A percentile compares a stretch with the other conserved stretches of the same genome.
Evolutionary conservation across 225 moss, liverwort and hornwort species (phyloP).

Genomic region (Lunularia cruciata): DNA sequence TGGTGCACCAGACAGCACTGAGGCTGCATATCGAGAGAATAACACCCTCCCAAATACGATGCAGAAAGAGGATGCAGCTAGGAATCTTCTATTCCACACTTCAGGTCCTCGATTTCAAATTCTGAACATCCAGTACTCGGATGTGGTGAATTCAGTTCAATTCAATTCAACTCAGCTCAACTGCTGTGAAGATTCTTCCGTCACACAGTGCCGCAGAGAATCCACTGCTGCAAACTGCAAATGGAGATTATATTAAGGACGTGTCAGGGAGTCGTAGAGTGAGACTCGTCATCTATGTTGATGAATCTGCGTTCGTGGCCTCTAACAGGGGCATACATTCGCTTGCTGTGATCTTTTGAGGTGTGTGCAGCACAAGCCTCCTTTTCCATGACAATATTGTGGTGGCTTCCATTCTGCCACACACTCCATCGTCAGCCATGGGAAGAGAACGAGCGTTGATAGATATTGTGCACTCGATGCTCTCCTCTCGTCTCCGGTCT

Average conservation of each 20-base stretch:
- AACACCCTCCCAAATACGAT: neutral
- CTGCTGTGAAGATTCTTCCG: neutral
- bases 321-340: neutral
- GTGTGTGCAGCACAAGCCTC: slow-evolving; percentile 6
- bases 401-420: slow-evolving; percentile 14
- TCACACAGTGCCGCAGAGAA: neutral
- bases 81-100: neutral
- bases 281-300: neutral
- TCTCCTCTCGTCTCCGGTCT: no score
- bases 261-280: neutral
- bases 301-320: slow-evolving; percentile 8
- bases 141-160: neutral
- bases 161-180: neutral
- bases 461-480: no score
- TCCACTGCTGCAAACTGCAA: no score
- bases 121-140: neutral
- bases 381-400: neutral
- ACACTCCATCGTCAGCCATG: no score
- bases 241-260: neutral
- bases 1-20: slow-evolving; percentile 3
- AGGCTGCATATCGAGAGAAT: slow-evolving; percentile 13
- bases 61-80: neutral
- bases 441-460: no score
- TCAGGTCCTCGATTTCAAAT: neutral
- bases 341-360: neutral